Conservation (phyloP, 1,139 yeast species). For the Debaryomyces robertsiae region DNA sequence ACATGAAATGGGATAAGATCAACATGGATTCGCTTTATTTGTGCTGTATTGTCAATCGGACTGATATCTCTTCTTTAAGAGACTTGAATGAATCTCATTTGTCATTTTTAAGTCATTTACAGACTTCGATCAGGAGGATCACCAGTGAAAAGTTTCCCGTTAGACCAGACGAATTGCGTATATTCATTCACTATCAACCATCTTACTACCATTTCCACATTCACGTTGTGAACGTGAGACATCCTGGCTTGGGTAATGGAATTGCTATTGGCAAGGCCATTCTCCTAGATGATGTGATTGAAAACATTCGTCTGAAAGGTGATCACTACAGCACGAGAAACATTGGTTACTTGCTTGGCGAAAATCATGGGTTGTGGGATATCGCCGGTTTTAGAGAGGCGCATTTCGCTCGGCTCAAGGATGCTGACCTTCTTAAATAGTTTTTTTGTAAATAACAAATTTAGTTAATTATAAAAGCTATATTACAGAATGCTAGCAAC, state of each 20-base stretch:
- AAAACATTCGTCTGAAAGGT: conserved; percentile 53
- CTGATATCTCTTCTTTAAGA: conserved; percentile 72
- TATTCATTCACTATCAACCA: conserved; percentile 91
- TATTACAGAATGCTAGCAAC: conserved; percentile 2
- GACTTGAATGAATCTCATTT: conserved; percentile 67
- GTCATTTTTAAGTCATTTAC: conserved; percentile 54
- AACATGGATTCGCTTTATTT: conserved; percentile 72
- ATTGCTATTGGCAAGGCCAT: conserved; percentile 80
- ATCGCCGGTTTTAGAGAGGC: conserved; percentile 26
- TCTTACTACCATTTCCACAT: conserved; percentile 94
- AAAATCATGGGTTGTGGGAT: conserved; percentile 76
- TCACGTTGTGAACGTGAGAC: conserved; percentile 78
- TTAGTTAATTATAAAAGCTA: conserved; percentile 3
- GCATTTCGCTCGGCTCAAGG: conserved; percentile 9
- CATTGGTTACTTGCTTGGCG: conserved; percentile 66
- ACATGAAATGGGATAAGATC: conserved; percentile 91
- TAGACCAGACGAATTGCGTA: conserved; percentile 55
- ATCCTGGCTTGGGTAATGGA: conserved; percentile 74
- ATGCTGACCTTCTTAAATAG: background rate
- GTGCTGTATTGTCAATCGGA: conserved; percentile 73
- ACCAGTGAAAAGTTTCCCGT: conserved; percentile 48
- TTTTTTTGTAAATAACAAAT: too few species aligned
- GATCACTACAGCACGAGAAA: conserved; percentile 50
- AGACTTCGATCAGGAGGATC: conserved; percentile 44
- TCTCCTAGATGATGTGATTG: conserved; percentile 79